Evolutionary conservation across 2,329 filamentous ascomycete genomes (phyloP), one percentile per base, ranked within the genome.

Genomic region (Clarireedia paspali): DNA sequence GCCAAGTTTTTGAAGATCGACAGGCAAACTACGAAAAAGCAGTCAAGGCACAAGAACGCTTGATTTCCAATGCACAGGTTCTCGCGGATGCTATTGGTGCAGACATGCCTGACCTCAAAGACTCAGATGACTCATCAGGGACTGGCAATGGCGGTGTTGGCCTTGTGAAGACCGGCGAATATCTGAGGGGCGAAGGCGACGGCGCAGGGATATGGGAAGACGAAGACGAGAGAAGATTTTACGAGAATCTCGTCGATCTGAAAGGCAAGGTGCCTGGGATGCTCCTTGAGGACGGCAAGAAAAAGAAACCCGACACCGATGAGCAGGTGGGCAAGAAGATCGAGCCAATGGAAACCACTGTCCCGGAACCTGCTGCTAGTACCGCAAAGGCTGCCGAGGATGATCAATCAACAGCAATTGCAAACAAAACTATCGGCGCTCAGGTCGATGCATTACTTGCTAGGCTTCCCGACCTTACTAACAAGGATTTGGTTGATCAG

Each of bases 151-250:
- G 89, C 53, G 86, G 87, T 1, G 96, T 99, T 64, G 94, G 94
- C 36, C 81, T 97, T 40, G 88, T 97, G 64, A 97, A 96, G 73
- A 88, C 91, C 10, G 89, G 90, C 0, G 92, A 97, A 64, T 97
- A 96, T 67, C 77, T 97, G 40, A 87, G 90, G 39, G 91, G 91
- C 12, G 89, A 95, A 69, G 87, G 86, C 23, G 92, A 97, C 57
- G 91, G 91, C 20, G 82, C 91, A 24, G 94, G 94, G 0, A 97
- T 99, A 60, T 99, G 94, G 94, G 91, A 96, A 73, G 94, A 99
- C 65, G 94, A 99, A 68, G 94, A 99, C 54, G 92, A 99, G 72
- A 85, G 94, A 58, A 88, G 94, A 59, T 99, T 99, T 70, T 99
- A 99, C 73, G 94, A 99, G 75, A 97, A 96, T 62, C 73, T 99